Base-by-base conservation (phyloP, 1,284 basidiomycete species). In the Flammula alnicola region DNA sequence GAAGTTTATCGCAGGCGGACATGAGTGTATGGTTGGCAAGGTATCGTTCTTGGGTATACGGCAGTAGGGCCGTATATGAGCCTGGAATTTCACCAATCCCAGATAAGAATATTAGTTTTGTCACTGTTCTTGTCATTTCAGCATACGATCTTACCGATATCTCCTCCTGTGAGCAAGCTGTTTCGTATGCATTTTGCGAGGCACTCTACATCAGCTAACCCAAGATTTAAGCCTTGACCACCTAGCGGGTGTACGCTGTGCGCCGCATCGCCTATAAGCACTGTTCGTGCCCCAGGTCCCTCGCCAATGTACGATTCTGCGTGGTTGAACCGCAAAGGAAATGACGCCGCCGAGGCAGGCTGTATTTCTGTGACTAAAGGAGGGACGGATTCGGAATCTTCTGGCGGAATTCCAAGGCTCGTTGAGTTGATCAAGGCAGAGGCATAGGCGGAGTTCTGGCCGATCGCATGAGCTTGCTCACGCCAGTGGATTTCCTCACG, bases 191-290 rank as follows among this genome's bases (percentile, higher is more conserved):
- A 84, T 29, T 75, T 72, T 1, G 83, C 74, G 16, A 96, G 78
- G 45, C 80, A 79, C 60, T 87, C 78, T 0, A 87, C 93, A 64
- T 99, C 96, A 1, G 80, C 90, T 12, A 99, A 73, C 14, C 96
- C 97, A 61, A 96, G 76, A 67, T 99, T 99, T 33, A 99, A 74
- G 0, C 96, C 97, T 65, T 99, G 97, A 1, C 97, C 97, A 0
- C 95, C 96, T n/a, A 99, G 81, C 0, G 97, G 97, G 64, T 99
- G 97, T 4, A 94, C 80, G 0, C 93, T 93, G 64, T 99, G 97
- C 11, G 95, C 96, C 1, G 97, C 95, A 69, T 99, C 97, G 4
- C 97, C 97, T 1, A 99, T 84, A 2, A 99, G 82, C 1, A 88
- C 95, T 0, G 91, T 95, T 2, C 96, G 81, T 1, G 75, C 73